These are phyloP conservation scores for Apophysomyces elegans DNA, from an alignment of 371 early-diverging fungal genomes.

Conservation along the genomic window DNA sequence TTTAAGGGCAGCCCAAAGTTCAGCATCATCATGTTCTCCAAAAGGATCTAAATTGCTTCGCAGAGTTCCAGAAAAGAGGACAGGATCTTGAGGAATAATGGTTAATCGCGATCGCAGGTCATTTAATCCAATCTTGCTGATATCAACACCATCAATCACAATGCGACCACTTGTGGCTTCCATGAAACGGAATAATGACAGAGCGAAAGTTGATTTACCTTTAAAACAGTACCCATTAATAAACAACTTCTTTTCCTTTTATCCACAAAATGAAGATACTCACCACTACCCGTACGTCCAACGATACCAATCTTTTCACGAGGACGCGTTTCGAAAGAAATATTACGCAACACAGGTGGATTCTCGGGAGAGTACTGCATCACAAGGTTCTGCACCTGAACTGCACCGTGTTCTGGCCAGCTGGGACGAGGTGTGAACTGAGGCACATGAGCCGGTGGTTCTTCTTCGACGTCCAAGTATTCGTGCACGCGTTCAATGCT, in stretches of 20 bases:
- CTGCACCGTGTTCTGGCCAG: conserved; percentile 58
- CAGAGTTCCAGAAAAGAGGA: conserved; percentile 68
- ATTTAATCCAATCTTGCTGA: conserved; percentile 62
- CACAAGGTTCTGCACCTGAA: conserved; percentile 41
- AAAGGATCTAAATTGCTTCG: conserved; percentile 74
- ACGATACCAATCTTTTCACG: conserved; percentile 59
- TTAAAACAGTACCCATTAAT: not conserved
- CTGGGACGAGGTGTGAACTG: conserved; percentile 53
- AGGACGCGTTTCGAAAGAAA: conserved; percentile 43
- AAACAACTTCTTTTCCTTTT: not conserved
- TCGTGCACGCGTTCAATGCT: conserved; percentile 69
- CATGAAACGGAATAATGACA: conserved; percentile 73
- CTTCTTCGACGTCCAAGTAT: conserved; percentile 62
- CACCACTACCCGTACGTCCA: conserved; percentile 71
- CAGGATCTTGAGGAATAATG: conserved; percentile 79
- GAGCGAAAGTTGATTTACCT: conserved; percentile 74
- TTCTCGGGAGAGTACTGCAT: conserved; percentile 45
- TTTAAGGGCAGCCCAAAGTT: conserved; percentile 70
- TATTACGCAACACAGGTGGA: conserved; percentile 47
- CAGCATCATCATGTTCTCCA: conserved; percentile 57
- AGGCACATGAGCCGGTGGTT: conserved; percentile 59
- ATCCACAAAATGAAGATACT: not conserved
- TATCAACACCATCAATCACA: conserved; percentile 70
- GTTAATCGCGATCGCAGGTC: conserved; percentile 69
- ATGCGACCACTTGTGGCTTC: conserved; percentile 69